These are phyloP conservation scores for bread wheat (Triticum aestivum) DNA, from an alignment of 176 grass and related monocot species.

Conservation along the genomic window IWGSC_CS_RefSeq_v2.1 NC_057805.1:41377449-41377948, in stretches of 20 bases:
- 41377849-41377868: neutral
- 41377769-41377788: neutral
- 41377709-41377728: neutral
- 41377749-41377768: neutral
- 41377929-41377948: neutral
- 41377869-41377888: neutral
- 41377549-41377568: constrained; percentile 45
- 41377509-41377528: constrained; percentile 86
- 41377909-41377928: neutral
- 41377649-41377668: constrained; percentile 8
- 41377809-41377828: constrained; percentile 1
- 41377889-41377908: neutral
- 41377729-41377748: neutral
- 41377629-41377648: neutral
- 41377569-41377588: neutral
- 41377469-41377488: constrained; percentile 86
- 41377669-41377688: constrained; percentile 1
- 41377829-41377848: constrained; percentile 18
- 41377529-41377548: constrained; percentile 97
- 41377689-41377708: constrained; percentile 21
- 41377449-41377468: constrained; percentile 75
- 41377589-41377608: constrained; percentile 5
- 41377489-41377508: constrained; percentile 74
- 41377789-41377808: neutral
- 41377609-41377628: constrained; percentile 3